These are phyloP conservation scores for Blastocystis sp. DNA, from an alignment of 352 stramenopile genomes.

Conservation along the genomic window DNA sequence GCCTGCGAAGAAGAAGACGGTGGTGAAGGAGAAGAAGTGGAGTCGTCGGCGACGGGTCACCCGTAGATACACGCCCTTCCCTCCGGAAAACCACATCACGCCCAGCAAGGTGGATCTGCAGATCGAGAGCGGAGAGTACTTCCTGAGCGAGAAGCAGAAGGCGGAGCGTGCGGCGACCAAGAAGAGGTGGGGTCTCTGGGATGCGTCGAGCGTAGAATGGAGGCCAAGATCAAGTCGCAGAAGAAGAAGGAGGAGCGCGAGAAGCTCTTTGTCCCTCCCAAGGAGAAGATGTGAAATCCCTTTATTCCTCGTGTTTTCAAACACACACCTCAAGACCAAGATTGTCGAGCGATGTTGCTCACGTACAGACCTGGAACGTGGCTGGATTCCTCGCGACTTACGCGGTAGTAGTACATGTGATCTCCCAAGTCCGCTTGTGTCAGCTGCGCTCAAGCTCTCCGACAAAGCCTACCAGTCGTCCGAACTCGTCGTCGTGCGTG, in stretches of 20 bases:
- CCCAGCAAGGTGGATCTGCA: conserved; percentile 93
- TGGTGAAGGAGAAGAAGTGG: conserved; percentile 66
- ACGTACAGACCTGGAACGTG: conserved; percentile 22
- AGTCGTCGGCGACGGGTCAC: not conserved
- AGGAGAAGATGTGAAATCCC: conserved; percentile 54
- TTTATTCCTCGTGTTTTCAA: not conserved
- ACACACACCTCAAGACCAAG: not conserved
- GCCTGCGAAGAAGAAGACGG: conserved; percentile 82
- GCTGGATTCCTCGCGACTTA: conserved; percentile 30
- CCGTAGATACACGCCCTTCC: conserved; percentile 89
- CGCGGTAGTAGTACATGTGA: conserved; percentile 27
- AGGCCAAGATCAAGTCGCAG: not conserved
- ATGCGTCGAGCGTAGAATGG: too few relatives aligned
- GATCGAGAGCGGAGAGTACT: conserved; percentile 97
- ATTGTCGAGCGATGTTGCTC: conserved; percentile 35
- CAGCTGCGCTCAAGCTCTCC: not conserved
- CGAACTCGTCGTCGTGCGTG: conserved; percentile 89
- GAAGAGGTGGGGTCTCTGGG: too few relatives aligned
- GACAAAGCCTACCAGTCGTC: conserved; percentile 15
- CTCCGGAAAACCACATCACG: conserved; percentile 73
- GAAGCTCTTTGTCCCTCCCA: conserved; percentile 48
- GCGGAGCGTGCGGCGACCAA: conserved; percentile 65
- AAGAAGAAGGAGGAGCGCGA: conserved; percentile 39
- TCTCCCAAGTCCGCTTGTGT: conserved; percentile 19
- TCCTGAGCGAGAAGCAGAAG: conserved; percentile 86